Evolutionary conservation across 208 protist species (phyloP).

Genomic region (Acanthamoeba divionensis): DNA sequence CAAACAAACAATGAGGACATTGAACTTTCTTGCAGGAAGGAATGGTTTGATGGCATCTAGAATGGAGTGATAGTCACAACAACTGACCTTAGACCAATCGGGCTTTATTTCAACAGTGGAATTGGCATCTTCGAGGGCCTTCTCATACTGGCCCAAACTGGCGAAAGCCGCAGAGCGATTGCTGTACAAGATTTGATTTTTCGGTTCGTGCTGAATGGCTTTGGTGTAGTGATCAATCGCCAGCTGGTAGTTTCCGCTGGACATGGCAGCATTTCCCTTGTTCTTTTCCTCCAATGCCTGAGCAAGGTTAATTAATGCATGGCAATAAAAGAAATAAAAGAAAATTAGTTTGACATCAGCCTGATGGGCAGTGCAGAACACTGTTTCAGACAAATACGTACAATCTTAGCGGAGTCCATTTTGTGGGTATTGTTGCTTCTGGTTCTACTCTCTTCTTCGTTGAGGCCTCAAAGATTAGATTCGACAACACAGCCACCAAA

Average conservation of each 20-base stretch:
- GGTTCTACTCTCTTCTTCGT: no score
- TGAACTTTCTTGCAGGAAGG: background rate
- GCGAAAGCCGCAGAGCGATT: constrained; percentile 77
- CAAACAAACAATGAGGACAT: no score
- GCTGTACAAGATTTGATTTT: constrained; percentile 65
- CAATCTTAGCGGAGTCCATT: no score
- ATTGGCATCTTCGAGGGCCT: constrained; percentile 76
- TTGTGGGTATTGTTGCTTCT: no score
- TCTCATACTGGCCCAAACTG: constrained; percentile 63
- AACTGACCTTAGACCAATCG: constrained; percentile 78
- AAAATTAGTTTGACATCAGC: no score
- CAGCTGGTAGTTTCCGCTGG: constrained; percentile 90
- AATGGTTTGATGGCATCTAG: no score
- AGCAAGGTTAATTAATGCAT: no score
- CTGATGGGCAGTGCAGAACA: no score
- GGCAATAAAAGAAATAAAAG: no score
- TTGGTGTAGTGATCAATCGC: constrained; percentile 72
- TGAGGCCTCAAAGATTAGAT: no score
- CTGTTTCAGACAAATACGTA: no score
- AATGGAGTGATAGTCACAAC: background rate
- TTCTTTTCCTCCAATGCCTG: constrained; percentile 46
- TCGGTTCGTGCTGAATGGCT: constrained; percentile 52
- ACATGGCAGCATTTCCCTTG: constrained; percentile 91
- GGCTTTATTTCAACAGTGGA: constrained; percentile 75
- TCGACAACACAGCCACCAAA: no score